phyloP scores from a whole-genome alignment of 345 rosid genomes.

The Euphorbia lathyris region DNA sequence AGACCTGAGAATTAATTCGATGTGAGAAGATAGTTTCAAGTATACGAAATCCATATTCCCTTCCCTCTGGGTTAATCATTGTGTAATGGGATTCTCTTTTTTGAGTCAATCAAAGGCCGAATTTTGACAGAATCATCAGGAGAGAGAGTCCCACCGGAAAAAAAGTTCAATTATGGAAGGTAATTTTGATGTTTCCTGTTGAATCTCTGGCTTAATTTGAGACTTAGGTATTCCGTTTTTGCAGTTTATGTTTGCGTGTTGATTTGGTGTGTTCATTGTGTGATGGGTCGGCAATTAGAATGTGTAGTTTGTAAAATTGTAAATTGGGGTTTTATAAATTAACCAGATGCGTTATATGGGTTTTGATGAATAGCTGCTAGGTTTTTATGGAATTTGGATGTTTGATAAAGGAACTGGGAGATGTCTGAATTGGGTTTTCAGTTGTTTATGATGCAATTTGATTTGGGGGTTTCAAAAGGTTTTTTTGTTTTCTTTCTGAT shows the following conservation, averaged over 20 bases:
- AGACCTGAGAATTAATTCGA: constrained; percentile 4
- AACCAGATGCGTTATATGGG: background rate
- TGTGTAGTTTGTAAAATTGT: background rate
- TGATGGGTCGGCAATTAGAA: background rate
- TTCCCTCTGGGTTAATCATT: background rate
- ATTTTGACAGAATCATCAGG: background rate
- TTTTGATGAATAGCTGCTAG: background rate
- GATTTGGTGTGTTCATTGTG: background rate
- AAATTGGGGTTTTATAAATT: background rate
- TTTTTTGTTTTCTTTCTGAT: background rate
- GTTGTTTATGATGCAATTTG: background rate
- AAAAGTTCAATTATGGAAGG: constrained; percentile 31
- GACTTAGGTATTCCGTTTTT: background rate
- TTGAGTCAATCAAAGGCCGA: constrained; percentile 20
- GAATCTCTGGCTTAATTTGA: constrained; percentile 16
- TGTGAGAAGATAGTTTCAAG: background rate
- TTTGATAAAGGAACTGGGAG: constrained; percentile 1
- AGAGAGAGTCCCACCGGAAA: background rate
- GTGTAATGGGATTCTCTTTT: constrained; percentile 21
- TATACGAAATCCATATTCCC: constrained; percentile 16
- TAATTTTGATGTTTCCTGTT: constrained; percentile 7
- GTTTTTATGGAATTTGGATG: background rate
- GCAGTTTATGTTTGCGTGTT: background rate
- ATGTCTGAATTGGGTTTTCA: background rate
- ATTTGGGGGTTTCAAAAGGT: background rate